phyloP scores from a whole-genome alignment of 2,329 filamentous ascomycete species.

The Penicillium sp. region DNA sequence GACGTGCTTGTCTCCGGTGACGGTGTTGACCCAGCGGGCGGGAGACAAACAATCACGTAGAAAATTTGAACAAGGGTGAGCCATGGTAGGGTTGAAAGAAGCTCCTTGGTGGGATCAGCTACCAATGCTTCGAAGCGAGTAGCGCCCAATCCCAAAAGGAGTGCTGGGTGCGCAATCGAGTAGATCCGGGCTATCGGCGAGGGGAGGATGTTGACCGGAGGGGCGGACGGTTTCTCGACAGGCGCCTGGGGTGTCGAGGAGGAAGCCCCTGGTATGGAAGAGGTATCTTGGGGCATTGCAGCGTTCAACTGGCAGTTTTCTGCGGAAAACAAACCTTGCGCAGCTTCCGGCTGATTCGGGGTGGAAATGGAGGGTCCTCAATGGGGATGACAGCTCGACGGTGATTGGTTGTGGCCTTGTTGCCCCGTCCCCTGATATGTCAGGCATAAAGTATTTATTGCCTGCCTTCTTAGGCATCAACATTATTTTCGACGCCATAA shows the following conservation, averaged over 20 bases:
- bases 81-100: constrained; percentile 60
- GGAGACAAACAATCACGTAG: constrained; percentile 59
- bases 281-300: constrained; percentile 16
- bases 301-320: not conserved
- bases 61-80: constrained; percentile 62
- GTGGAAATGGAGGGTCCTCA: constrained; percentile 2
- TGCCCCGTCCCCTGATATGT: not conserved
- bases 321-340: not conserved
- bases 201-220: constrained; percentile 48
- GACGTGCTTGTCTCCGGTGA: constrained; percentile 6
- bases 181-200: constrained; percentile 52
- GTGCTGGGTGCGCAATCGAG: constrained; percentile 64
- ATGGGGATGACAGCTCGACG: not conserved
- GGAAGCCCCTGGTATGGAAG: constrained; percentile 1
- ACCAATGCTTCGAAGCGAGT: constrained; percentile 66
- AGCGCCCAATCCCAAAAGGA: constrained; percentile 64
- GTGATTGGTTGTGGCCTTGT: constrained; percentile 11
- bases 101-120: constrained; percentile 62
- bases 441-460: not conserved
- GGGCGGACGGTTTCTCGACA: constrained; percentile 26
- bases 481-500: not conserved
- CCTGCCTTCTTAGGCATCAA: not conserved
- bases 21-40: constrained; percentile 46
- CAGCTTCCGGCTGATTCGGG: constrained; percentile 15
- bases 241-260: constrained; percentile 10